Percentiles rank a stretch among this genome's conserved stretches.
Evolutionary conservation across 2,329 filamentous ascomycete species (phyloP).

Genomic region (Boeremia exigua): DNA sequence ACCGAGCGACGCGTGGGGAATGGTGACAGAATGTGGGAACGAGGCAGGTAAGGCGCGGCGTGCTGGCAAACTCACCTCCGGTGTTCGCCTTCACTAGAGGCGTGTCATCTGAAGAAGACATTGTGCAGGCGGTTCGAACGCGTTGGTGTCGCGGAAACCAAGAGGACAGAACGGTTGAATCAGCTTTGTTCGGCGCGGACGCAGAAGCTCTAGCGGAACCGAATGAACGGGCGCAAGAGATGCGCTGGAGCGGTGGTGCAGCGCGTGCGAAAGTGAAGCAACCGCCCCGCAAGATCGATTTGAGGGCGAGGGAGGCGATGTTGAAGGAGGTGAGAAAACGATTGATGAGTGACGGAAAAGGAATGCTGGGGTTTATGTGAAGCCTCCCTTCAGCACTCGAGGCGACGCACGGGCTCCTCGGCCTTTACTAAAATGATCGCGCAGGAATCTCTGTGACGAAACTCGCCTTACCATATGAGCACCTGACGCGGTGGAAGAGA

Average conservation of each 20-base stretch:
- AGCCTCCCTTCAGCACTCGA: conserved; percentile 33
- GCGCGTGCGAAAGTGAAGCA: conserved; percentile 26
- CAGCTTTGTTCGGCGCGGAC: conserved; percentile 39
- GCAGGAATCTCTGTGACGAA: conserved; percentile 33
- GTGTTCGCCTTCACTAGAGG: conserved; percentile 69
- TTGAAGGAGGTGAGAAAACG: conserved; percentile 24
- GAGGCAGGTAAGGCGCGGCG: neutral
- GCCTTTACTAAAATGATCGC: conserved; percentile 31
- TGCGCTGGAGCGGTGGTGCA: conserved; percentile 13
- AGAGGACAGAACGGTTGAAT: conserved; percentile 30
- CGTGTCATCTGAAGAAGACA: conserved; percentile 77
- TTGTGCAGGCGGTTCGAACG: conserved; percentile 42
- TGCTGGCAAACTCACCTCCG: conserved; percentile 62
- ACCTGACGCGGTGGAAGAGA: neutral
- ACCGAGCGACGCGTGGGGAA: conserved; percentile 30
- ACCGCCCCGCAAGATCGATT: conserved; percentile 21
- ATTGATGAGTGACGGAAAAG: conserved; percentile 31
- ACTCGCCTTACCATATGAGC: conserved; percentile 9
- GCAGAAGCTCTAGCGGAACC: conserved; percentile 33
- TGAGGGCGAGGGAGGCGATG: conserved; percentile 21
- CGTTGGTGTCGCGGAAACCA: conserved; percentile 28
- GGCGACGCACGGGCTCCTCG: conserved; percentile 27
- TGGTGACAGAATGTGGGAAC: conserved; percentile 4
- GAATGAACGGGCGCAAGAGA: conserved; percentile 30
- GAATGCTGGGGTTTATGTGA: conserved; percentile 43